Evolutionary conservation across 2,329 filamentous ascomycete species (phyloP), one percentile per base, ranked within the genome.

Genomic region (Colletotrichum nymphaeae): DNA sequence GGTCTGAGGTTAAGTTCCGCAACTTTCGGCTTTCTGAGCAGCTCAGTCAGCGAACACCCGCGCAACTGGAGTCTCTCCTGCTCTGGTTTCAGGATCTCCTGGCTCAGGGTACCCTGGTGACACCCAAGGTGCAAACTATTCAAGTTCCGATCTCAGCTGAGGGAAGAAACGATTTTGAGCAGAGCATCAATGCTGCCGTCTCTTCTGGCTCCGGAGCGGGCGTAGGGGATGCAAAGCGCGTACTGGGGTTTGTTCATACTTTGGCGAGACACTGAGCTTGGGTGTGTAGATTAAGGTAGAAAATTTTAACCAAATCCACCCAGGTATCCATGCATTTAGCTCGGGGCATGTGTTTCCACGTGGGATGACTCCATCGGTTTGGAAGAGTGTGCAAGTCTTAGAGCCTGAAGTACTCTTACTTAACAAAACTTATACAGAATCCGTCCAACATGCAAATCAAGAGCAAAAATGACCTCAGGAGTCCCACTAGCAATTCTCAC

Each of bases 11-110:
- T 30, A 56, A n/a, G 14, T 57, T 66, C n/a, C 63, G 42, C 14
- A 66, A 66, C 63, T 66, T 66, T 66, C 63, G 63, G 12, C 63
- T 66, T 28, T 66, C 63, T 12, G 49, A 66, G 4, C 32, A 30
- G 5, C 46, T 55, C 24, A 24, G 3, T 19, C 22, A 37, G 16
- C 46, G 46, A 6, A 56, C 63, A 6, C 26, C 49, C 8, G 49
- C 26, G 5, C 42, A 66, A 24, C n/a, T 58, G 46, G 57, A 37
- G 57, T 59, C 57, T 12, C 19, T 37, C 32, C 19, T 59, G 5
- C 57, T 59, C 14, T 59, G 57, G 57, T 59, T 59, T 1, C 57
- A 59, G 26, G 30, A 37, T 14, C 32, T 59, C 3, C 32, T 59
- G 57, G 12, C 57, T 5, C 26, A 11, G 22, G 57, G 32, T 12